A percentile compares a stretch with the other conserved stretches of the same genome.
phyloP scores from a whole-genome alignment of 2,329 filamentous ascomycete genomes.

The Scytalidium lignicola region DNA sequence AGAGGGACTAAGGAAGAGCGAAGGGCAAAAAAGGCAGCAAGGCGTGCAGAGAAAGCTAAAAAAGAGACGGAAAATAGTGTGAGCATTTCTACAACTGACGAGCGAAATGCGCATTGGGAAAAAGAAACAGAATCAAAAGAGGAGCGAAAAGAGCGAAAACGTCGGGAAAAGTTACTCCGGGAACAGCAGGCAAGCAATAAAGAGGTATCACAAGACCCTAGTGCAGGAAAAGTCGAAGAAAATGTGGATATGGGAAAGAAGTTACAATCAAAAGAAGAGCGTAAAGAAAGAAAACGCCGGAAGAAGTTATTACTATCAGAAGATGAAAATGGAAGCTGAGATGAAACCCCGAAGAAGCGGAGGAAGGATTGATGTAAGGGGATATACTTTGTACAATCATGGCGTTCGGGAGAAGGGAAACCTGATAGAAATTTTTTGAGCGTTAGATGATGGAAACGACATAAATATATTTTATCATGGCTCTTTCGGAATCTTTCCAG shows the following conservation, averaged over 20 bases:
- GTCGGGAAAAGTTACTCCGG: slow-evolving; percentile 24
- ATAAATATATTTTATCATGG: slow-evolving; percentile 14
- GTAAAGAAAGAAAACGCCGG: slow-evolving; percentile 24
- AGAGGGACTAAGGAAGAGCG: slow-evolving; percentile 27
- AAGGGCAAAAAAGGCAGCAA: slow-evolving; percentile 33
- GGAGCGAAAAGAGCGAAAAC: slow-evolving; percentile 32
- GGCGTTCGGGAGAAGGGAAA: slow-evolving; percentile 18
- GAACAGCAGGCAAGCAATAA: slow-evolving; percentile 14
- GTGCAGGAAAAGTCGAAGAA: slow-evolving; percentile 2
- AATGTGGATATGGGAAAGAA: slow-evolving; percentile 16
- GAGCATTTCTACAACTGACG: slow-evolving; percentile 14
- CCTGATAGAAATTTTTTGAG: slow-evolving; percentile 6
- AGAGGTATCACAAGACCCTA: slow-evolving; percentile 13
- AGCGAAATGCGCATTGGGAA: slow-evolving; percentile 10
- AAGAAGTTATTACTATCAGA: slow-evolving; percentile 21
- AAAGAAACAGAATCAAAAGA: slow-evolving; percentile 24
- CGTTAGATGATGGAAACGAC: neutral
- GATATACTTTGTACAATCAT: slow-evolving; percentile 7
- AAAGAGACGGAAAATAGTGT: slow-evolving; percentile 17
- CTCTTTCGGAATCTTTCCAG: slow-evolving; percentile 64
- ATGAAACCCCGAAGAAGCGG: slow-evolving; percentile 26
- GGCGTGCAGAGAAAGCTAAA: slow-evolving; percentile 20
- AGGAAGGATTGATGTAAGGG: slow-evolving; percentile 13
- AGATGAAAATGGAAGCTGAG: slow-evolving; percentile 20
- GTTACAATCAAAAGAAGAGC: slow-evolving; percentile 23